Evolutionary conservation across 148 eudicot genomes (phyloP), one percentile per base, ranked within the genome.

Genomic region (Vaccinium macrocarpon): DNA sequence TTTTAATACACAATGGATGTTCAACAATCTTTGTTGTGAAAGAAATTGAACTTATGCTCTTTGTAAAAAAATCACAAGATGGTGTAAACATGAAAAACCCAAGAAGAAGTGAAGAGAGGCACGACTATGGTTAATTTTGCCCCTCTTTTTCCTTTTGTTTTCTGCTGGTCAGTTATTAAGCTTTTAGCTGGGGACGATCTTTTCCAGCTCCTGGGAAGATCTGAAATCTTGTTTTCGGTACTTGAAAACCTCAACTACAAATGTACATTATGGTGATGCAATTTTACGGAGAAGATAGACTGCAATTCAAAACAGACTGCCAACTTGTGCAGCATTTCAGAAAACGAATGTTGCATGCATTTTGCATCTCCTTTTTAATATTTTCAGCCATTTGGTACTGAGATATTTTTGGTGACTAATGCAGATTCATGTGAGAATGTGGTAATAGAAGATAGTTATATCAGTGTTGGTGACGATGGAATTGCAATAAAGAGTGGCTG

Each of bases 361-460:
- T 14, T 73, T 15, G 49, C 9, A 4, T 29, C 5, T 23, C 14
- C 6, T 13, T 53, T 15, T 52, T 15, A 29, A 16, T 15, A 52
- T 78, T 29, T 29, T 25, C 0, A 2, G 21, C 15, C 16, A 1
- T 11, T 46, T 38, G 52, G 52, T 19, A 59, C 82, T 59, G 35
- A 59, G 32, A 19, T 55, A 2, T 77, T 27, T 35, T 21, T 32
- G 48, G 52, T 42, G 52, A 23, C 15, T 16, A 19, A 18, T 79
- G 48, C 98, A 97, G 99, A 97, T 92, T 97, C 99, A 18, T 97
- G 98, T 81, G 94, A 93, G 84, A 93, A 95, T 88, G 89, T 97
- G 99, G 87, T 95, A 56, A 95, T 97, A 68, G 99, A 97, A 89
- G 93, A 97, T 87, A 87, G 98, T 86, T 97, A 96, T 87, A 97